These are phyloP conservation scores for Aspergillus amoenus DNA, from an alignment of 2,329 filamentous ascomycete species.

Conservation along the genomic window DNA sequence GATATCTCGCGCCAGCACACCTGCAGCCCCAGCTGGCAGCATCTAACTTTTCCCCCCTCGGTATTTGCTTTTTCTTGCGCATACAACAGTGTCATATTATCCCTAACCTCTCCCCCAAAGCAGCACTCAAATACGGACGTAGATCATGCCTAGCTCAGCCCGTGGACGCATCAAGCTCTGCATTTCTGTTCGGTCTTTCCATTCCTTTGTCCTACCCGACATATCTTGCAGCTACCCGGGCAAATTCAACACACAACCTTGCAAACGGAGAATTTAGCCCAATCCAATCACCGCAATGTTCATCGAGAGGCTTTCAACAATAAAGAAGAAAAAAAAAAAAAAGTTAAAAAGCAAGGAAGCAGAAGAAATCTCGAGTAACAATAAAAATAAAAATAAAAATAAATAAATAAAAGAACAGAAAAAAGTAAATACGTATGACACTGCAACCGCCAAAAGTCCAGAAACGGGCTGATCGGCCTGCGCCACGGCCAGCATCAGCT, in stretches of 20 bases:
- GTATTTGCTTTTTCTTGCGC: neutral
- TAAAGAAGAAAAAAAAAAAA: neutral
- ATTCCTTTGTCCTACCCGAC: slow-evolving; percentile 4
- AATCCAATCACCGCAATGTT: slow-evolving; percentile 6
- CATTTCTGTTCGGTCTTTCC: neutral
- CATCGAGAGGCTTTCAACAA: slow-evolving; percentile 5
- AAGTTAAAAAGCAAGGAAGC: neutral
- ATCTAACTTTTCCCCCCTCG: neutral
- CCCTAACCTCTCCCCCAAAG: neutral
- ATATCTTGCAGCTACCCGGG: neutral
- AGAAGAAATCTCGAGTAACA: neutral
- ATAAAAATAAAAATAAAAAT: neutral
- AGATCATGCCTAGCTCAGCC: neutral
- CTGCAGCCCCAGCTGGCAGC: neutral
- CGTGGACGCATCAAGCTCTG: neutral
- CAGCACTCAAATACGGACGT: neutral
- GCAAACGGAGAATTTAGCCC: slow-evolving; percentile 16
- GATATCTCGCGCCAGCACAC: too few relatives aligned
- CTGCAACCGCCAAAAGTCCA: neutral
- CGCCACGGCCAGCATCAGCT: neutral
- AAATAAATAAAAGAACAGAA: neutral
- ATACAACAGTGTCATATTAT: neutral
- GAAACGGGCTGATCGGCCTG: slow-evolving; percentile 1
- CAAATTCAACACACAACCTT: neutral
- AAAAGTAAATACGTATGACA: slow-evolving; percentile 2